Percentiles rank a stretch among this genome's conserved stretches.
phyloP scores from a whole-genome alignment of 345 rosid genomes.

The Citrus sinensis region DNA sequence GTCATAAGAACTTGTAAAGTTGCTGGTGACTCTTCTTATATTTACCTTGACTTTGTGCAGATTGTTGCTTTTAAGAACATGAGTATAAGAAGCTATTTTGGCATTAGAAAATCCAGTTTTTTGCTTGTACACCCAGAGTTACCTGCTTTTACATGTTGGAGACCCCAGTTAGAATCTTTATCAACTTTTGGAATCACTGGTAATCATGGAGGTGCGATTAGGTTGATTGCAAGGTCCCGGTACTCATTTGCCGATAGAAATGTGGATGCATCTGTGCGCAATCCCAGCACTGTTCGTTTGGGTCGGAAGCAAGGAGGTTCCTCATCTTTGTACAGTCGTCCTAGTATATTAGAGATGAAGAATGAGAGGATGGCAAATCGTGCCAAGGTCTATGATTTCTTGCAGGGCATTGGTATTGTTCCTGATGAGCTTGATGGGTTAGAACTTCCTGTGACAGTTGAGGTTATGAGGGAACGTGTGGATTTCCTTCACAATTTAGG shows the following conservation, averaged over 20 bases:
- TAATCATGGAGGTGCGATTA: slow-evolving; percentile 28
- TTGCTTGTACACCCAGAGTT: slow-evolving; percentile 54
- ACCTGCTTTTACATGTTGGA: slow-evolving; percentile 37
- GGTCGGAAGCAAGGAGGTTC: slow-evolving; percentile 40
- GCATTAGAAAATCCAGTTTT: slow-evolving; percentile 51
- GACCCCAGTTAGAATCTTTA: slow-evolving; percentile 23
- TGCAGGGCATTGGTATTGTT: slow-evolving; percentile 60
- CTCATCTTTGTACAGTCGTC: slow-evolving; percentile 66
- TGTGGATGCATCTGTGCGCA: slow-evolving; percentile 33
- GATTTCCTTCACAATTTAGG: slow-evolving; percentile 80
- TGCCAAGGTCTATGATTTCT: slow-evolving; percentile 69
- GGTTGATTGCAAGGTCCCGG: slow-evolving; percentile 28
- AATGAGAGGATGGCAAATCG: slow-evolving; percentile 67
- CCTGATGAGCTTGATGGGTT: slow-evolving; percentile 86
- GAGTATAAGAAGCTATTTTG: slow-evolving; percentile 54
- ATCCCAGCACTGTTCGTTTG: slow-evolving; percentile 18
- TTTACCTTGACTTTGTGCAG: slow-evolving; percentile 18
- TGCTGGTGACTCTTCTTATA: background rate
- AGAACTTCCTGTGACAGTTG: slow-evolving; percentile 85
- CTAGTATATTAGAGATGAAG: slow-evolving; percentile 67
- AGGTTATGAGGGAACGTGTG: slow-evolving; percentile 79
- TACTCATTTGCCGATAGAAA: slow-evolving; percentile 49
- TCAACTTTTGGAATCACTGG: slow-evolving; percentile 27
- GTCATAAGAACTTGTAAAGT: background rate
- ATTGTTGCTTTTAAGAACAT: slow-evolving; percentile 23